phyloP scores from a whole-genome alignment of 1,284 basidiomycete genomes.

The Salmacisia buchloeana region DNA sequence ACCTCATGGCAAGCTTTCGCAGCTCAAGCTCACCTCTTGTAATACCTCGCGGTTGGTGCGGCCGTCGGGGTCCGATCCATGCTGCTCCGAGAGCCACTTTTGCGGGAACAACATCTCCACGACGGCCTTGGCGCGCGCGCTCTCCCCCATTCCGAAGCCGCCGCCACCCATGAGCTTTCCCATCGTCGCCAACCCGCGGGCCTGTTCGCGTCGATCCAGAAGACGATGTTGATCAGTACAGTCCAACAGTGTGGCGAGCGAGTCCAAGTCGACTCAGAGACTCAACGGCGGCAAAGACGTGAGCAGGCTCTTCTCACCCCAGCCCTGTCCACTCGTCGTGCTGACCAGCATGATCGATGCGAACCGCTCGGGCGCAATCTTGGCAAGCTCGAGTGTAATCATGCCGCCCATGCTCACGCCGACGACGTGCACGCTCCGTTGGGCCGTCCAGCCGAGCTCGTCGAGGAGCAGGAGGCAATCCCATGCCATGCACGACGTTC shows the following conservation, averaged over 20 bases:
- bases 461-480: neutral
- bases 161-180: conserved; percentile 2
- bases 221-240: neutral
- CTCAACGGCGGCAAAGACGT: conserved; percentile 1
- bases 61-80: neutral
- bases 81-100: conserved; percentile 4
- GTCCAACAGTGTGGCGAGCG: neutral
- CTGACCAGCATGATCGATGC: conserved; percentile 35
- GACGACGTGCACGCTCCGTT: conserved; percentile 62
- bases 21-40: neutral
- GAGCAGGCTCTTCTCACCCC: neutral
- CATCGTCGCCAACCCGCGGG: neutral
- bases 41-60: neutral
- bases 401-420: conserved; percentile 79
- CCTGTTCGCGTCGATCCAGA: neutral
- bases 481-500: neutral
- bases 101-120: conserved; percentile 7
- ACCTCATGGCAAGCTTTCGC: too few species aligned
- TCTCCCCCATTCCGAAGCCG: neutral
- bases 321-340: conserved; percentile 34
- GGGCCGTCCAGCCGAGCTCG: conserved; percentile 1
- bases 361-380: conserved; percentile 14
- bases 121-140: neutral
- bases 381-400: conserved; percentile 59
- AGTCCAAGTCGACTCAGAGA: neutral